phyloP scores from a whole-genome alignment of 2,329 filamentous ascomycete species.

The Venturia oleaginea region DNA sequence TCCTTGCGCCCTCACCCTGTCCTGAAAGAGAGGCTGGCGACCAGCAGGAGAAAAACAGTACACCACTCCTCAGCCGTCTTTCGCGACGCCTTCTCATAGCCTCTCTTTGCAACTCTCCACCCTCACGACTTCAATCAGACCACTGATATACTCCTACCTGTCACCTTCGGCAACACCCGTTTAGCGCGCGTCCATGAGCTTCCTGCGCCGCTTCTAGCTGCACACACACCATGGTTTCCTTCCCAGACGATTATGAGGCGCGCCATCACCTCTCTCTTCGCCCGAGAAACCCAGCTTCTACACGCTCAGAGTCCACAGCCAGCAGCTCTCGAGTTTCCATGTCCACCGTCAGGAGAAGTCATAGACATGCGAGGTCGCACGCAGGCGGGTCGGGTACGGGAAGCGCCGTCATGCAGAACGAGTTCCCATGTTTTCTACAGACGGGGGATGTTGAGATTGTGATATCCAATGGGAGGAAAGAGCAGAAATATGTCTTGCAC shows the following conservation, averaged over 20 bases:
- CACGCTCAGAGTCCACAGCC: slow-evolving; percentile 18
- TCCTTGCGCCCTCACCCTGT: neutral
- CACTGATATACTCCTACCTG: neutral
- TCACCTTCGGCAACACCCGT: neutral
- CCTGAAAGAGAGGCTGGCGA: neutral
- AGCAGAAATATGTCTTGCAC: slow-evolving; percentile 82
- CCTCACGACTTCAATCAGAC: neutral
- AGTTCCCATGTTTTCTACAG: slow-evolving; percentile 84
- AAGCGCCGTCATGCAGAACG: slow-evolving; percentile 66
- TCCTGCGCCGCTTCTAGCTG: neutral
- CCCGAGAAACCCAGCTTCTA: slow-evolving; percentile 57
- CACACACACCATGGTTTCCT: neutral
- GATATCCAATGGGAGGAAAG: slow-evolving; percentile 57
- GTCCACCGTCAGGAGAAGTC: slow-evolving; percentile 11
- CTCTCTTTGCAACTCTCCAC: neutral
- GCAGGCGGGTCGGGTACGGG: slow-evolving; percentile 47
- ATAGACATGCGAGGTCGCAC: slow-evolving; percentile 53
- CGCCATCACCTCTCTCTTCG: slow-evolving; percentile 24
- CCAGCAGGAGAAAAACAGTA: neutral
- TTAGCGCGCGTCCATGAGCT: slow-evolving; percentile 2
- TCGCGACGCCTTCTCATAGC: neutral
- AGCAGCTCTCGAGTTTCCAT: slow-evolving; percentile 13
- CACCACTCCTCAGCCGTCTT: neutral
- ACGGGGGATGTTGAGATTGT: slow-evolving; percentile 90
- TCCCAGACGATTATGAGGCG: neutral